These are phyloP conservation scores for Tuber microsphaerosporum DNA, from an alignment of 495 filamentous ascomycete genomes.

Conservation along the genomic window DNA sequence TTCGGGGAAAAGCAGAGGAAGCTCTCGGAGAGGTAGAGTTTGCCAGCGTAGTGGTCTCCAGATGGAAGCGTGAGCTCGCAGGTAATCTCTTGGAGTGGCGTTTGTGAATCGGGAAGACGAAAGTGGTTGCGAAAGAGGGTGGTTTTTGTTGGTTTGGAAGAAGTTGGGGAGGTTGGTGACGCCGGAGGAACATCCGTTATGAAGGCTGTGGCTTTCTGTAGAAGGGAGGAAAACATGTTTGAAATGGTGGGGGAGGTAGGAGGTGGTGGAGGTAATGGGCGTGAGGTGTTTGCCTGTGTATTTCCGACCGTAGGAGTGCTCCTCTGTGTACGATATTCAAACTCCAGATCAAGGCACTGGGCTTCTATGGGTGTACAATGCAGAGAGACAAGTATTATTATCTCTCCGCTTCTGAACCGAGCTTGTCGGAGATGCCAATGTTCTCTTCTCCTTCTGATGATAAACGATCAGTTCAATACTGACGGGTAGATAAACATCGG, in stretches of 20 bases:
- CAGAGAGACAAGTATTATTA: not conserved
- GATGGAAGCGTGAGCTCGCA: conserved; percentile 80
- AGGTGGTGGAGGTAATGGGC: not conserved
- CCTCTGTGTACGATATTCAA: not conserved
- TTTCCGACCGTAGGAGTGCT: not conserved
- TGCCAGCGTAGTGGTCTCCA: conserved; percentile 84
- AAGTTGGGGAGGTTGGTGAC: conserved; percentile 58
- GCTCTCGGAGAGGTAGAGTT: conserved; percentile 84
- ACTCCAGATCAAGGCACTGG: not conserved
- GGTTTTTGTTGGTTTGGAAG: conserved; percentile 78
- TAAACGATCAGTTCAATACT: not conserved
- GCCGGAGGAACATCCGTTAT: conserved; percentile 69
- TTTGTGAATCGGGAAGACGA: conserved; percentile 84
- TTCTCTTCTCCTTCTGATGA: not conserved
- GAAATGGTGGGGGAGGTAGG: not conserved
- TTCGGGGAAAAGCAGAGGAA: conserved; percentile 95
- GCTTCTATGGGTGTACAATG: not conserved
- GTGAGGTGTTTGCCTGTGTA: not conserved
- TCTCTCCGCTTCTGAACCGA: not conserved
- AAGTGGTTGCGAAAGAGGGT: conserved; percentile 93
- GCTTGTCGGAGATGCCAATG: not conserved
- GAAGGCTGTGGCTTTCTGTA: conserved; percentile 90
- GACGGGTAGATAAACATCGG: not conserved
- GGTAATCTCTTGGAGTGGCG: conserved; percentile 87
- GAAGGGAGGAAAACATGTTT: conserved; percentile 50